Base-by-base conservation (phyloP, 2,329 filamentous ascomycete species). In the Fusarium sp. region DNA sequence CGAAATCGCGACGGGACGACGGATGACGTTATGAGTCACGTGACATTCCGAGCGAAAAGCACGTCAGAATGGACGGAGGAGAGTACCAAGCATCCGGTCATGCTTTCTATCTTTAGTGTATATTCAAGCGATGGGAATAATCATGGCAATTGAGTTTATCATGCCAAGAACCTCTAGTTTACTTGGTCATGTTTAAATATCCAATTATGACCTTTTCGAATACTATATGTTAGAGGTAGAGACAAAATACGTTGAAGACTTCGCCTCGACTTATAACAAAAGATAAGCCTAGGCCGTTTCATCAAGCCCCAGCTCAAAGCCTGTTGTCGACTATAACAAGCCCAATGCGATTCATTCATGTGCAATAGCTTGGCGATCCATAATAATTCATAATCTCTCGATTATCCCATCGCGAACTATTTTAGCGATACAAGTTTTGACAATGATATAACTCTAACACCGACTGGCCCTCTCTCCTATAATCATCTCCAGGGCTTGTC, bases 1-100 rank as follows among this genome's bases (percentile, higher is more conserved):
- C 55, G 67, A 64, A 65, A 68, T 56, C 58, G 63, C 52, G 52
- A 62, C 55, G 34, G 29, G 45, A 64, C 48, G 15, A 24, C 48
- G 41, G 40, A 72, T 72, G 70, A 72, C 70, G 70, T 70, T 70
- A 62, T 68, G 20, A 30, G 25, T 66, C 70, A 72, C 70, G 70
- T 72, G 70, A 72, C 40, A 58, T 67, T 15, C 60, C 60, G 68
- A 51, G 13, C 34, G 24, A 29, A n/a, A 53, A 47, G 45, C 45
- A 47, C 45, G 45, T 47, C 45, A 47, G 25, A 20, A 20, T 24
- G 10, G 27, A 24, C 41, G 41, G 41, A 44, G 47, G 20, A 24
- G 32, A 22, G 29, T 15, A 51, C 15, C 16, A n/a, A n/a, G 20
- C 30, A 38, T 15, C 30, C 30, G 11, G 22, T 25, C 22, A 24